A percentile compares a stretch with the other conserved stretches of the same genome.
These are phyloP conservation scores for Urochloa ruziziensis DNA, from an alignment of 176 grass and related monocot genomes.

Conservation along the genomic window DNA sequence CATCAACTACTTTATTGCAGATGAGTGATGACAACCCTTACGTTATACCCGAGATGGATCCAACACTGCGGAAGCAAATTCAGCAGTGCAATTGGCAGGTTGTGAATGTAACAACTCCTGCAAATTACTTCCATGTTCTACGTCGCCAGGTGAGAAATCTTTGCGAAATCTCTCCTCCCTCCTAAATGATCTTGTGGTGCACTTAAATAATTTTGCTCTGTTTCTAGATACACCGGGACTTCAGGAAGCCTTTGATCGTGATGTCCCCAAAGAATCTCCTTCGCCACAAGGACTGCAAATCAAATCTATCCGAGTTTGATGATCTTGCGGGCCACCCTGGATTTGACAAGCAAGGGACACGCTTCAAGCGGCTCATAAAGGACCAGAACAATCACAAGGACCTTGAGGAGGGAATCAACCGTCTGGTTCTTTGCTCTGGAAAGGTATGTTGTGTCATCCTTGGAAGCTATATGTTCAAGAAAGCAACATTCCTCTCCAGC, in stretches of 20 bases:
- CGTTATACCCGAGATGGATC: conserved; percentile 95
- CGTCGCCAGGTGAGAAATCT: conserved; percentile 70
- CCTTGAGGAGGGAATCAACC: conserved; percentile 83
- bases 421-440: conserved; percentile 90
- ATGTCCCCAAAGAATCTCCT: conserved; percentile 96
- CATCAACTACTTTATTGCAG: conserved; percentile 38
- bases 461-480: background rate
- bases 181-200: conserved; percentile 18
- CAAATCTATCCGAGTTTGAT: conserved; percentile 92
- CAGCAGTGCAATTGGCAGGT: conserved; percentile 99
- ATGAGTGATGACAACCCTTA: conserved; percentile 99
- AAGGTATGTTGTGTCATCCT: conserved; percentile 49
- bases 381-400: conserved; percentile 75
- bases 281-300: conserved; percentile 97
- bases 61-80: conserved; percentile 87
- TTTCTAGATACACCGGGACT: conserved; percentile 88
- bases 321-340: conserved; percentile 87
- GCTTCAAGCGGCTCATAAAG: conserved; percentile 95
- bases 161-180: background rate
- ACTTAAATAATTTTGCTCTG: conserved; percentile 12
- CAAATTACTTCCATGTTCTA: conserved; percentile 96
- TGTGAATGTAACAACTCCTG: conserved; percentile 95
- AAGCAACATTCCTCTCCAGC: background rate
- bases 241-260: conserved; percentile 90
- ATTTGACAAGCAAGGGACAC: conserved; percentile 97